Evolutionary conservation across 2,329 filamentous ascomycete species (phyloP).

Genomic region (Xylariaceae sp.): DNA sequence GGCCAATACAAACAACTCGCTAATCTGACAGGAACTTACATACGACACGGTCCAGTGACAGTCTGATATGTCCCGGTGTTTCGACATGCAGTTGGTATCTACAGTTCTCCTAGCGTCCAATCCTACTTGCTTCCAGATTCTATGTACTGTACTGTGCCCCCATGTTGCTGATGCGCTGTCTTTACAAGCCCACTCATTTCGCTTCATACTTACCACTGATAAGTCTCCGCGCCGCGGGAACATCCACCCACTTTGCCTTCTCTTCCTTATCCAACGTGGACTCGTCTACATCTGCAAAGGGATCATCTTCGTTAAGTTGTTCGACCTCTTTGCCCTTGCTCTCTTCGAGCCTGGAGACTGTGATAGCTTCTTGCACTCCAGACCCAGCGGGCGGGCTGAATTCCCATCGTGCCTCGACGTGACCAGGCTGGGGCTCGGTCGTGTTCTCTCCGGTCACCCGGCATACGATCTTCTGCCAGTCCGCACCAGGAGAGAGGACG

Average conservation of each 20-base stretch:
- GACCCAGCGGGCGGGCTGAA: slow-evolving; percentile 31
- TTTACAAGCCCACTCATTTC: too few species aligned
- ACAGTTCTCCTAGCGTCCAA: slow-evolving; percentile 7
- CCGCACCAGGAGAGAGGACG: slow-evolving; percentile 55
- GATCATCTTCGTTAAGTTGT: slow-evolving; percentile 50
- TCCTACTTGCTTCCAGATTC: slow-evolving; percentile 9
- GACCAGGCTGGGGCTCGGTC: slow-evolving; percentile 65
- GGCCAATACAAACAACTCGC: not conserved
- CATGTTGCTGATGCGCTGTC: too few species aligned
- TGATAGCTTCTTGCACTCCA: slow-evolving; percentile 40
- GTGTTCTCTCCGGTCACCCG: slow-evolving; percentile 71
- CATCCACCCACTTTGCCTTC: slow-evolving; percentile 57
- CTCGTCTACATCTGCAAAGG: slow-evolving; percentile 61
- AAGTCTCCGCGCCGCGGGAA: slow-evolving; percentile 63
- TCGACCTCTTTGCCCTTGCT: slow-evolving; percentile 48
- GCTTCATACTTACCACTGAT: slow-evolving; percentile 73
- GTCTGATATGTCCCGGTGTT: too few species aligned
- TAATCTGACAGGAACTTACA: slow-evolving; percentile 4
- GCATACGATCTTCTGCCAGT: slow-evolving; percentile 74
- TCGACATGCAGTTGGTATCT: too few species aligned
- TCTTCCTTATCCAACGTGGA: slow-evolving; percentile 22
- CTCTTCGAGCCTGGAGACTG: slow-evolving; percentile 52
- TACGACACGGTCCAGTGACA: too few species aligned
- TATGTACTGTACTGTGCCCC: too few species aligned
- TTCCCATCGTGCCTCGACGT: slow-evolving; percentile 82